phyloP scores from a whole-genome alignment of 2,329 filamentous ascomycete genomes.

The Endoconidiophora laricicola region DNA sequence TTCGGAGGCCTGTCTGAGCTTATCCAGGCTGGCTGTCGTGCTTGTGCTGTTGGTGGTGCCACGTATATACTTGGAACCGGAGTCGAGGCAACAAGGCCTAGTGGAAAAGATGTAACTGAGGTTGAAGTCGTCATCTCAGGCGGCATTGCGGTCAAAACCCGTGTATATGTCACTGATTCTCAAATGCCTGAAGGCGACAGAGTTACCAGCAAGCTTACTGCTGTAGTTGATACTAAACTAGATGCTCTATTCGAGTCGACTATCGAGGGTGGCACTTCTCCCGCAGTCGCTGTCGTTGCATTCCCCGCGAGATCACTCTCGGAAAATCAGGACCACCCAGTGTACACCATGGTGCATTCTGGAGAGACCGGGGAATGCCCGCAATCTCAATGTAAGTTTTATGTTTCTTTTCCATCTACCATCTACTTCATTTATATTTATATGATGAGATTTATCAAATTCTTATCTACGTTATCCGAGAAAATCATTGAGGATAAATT shows the following conservation, averaged over 20 bases:
- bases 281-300: constrained; percentile 56
- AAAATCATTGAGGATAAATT: constrained; percentile 64
- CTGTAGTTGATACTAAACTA: constrained; percentile 52
- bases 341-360: constrained; percentile 58
- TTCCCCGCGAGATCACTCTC: constrained; percentile 39
- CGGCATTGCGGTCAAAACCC: constrained; percentile 35
- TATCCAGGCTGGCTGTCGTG: constrained; percentile 78
- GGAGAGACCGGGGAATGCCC: constrained; percentile 90
- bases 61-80: constrained; percentile 73
- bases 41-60: constrained; percentile 76
- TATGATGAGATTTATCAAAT: constrained; percentile 74
- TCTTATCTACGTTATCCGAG: constrained; percentile 99
- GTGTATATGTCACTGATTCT: constrained; percentile 30
- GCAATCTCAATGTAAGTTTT: constrained; percentile 66
- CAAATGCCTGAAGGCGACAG: background rate
- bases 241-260: constrained; percentile 49
- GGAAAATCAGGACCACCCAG: constrained; percentile 26
- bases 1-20: constrained; percentile 86
- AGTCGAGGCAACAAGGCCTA: constrained; percentile 26
- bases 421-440: constrained; percentile 20
- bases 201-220: constrained; percentile 31
- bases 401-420: constrained; percentile 1
- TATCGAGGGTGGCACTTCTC: constrained; percentile 58
- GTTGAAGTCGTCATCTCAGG: constrained; percentile 11
- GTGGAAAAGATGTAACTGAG: constrained; percentile 13